Percentiles rank a stretch among this genome's conserved stretches.
Conservation (phyloP, 106 monocot species). For the Narthecium ossifragum region DNA sequence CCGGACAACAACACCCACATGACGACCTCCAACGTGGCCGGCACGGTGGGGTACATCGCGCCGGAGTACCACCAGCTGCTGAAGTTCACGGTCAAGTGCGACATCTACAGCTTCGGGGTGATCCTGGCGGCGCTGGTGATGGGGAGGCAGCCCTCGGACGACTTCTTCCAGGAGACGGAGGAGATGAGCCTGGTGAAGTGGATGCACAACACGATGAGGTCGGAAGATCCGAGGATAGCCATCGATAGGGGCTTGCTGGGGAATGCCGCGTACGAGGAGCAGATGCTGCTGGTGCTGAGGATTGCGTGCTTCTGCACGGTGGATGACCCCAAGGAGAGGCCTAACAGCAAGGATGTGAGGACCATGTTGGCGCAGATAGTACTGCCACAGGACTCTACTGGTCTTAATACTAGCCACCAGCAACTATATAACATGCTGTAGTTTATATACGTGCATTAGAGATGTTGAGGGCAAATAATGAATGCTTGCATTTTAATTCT, state of each 20-base stretch:
- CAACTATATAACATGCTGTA: no score
- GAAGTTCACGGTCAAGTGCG: slow-evolving; percentile 63
- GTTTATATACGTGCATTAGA: no score
- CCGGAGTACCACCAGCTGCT: slow-evolving; percentile 79
- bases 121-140: slow-evolving; percentile 56
- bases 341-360: slow-evolving; percentile 55
- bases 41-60: slow-evolving; percentile 71
- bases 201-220: slow-evolving; percentile 33
- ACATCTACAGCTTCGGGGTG: slow-evolving; percentile 74
- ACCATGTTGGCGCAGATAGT: slow-evolving; percentile 52
- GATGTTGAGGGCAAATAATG: no score
- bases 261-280: slow-evolving; percentile 30
- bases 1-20: slow-evolving; percentile 59
- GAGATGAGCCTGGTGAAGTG: slow-evolving; percentile 48
- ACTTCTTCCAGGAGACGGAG: slow-evolving; percentile 46
- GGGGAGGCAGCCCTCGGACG: slow-evolving; percentile 58
- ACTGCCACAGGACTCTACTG: no score
- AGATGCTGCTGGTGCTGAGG: slow-evolving; percentile 55
- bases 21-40: slow-evolving; percentile 54
- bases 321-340: slow-evolving; percentile 56
- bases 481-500: no score
- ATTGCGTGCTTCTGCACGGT: slow-evolving; percentile 63
- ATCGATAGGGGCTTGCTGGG: slow-evolving; percentile 39
- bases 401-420: slow-evolving; percentile 4
- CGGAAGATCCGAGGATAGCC: slow-evolving; percentile 3